These are phyloP conservation scores for Trifolium pratense DNA, from an alignment of 306 rosid genomes.

Conservation along the genomic window DNA sequence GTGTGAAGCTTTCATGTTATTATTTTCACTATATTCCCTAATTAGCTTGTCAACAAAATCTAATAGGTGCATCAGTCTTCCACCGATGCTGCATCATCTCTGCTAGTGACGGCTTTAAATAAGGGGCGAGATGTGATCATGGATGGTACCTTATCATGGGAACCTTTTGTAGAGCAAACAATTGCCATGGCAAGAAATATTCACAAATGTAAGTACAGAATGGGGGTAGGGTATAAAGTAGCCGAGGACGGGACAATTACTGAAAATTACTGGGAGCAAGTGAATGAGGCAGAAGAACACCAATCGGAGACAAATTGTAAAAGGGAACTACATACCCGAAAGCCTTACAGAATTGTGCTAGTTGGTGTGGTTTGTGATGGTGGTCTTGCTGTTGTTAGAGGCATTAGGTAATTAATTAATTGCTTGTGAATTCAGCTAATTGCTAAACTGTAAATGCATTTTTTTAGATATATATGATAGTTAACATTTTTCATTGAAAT, in stretches of 20 bases:
- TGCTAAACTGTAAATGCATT: neutral
- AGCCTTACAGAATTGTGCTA: slow-evolving; percentile 83
- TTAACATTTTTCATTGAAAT: slow-evolving; percentile 26
- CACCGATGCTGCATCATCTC: slow-evolving; percentile 84
- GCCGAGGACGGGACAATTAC: slow-evolving; percentile 63
- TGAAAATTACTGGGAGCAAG: slow-evolving; percentile 90
- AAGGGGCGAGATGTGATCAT: slow-evolving; percentile 90
- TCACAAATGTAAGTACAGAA: slow-evolving; percentile 73
- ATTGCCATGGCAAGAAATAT: slow-evolving; percentile 82
- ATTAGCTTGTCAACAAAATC: neutral
- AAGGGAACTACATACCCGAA: slow-evolving; percentile 38
- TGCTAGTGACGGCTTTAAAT: slow-evolving; percentile 87
- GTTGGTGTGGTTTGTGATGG: slow-evolving; percentile 97
- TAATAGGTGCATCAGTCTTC: slow-evolving; percentile 84
- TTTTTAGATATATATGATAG: neutral
- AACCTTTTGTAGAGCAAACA: slow-evolving; percentile 80
- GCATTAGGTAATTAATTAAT: slow-evolving; percentile 64
- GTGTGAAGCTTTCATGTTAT: neutral
- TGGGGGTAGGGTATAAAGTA: slow-evolving; percentile 85
- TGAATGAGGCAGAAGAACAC: slow-evolving; percentile 47
- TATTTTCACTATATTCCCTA: slow-evolving; percentile 1
- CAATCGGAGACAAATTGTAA: slow-evolving; percentile 13
- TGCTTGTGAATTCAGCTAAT: neutral
- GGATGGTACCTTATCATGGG: slow-evolving; percentile 96
- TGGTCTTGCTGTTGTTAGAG: slow-evolving; percentile 86